Evolutionary conservation across 345 rosid species (phyloP).

Genomic region (Populus davidiana): DNA sequence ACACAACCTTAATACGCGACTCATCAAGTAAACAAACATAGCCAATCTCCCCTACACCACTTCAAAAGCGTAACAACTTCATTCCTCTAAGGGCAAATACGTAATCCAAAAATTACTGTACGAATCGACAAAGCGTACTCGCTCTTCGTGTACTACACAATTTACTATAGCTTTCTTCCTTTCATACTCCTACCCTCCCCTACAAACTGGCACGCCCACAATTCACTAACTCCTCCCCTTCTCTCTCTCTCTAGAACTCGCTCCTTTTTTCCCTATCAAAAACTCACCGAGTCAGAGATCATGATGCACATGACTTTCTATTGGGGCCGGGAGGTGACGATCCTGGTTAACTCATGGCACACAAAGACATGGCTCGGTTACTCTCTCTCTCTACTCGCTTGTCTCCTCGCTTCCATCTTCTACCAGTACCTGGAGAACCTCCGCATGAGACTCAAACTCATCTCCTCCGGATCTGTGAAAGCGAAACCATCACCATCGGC

Average conservation of each 20-base stretch:
- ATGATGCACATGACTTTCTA: constrained; percentile 98
- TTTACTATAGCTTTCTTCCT: background rate
- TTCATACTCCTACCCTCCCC: background rate
- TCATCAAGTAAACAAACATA: too few species aligned
- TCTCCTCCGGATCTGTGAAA: constrained; percentile 11
- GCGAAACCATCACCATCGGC: constrained; percentile 8
- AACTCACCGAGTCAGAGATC: constrained; percentile 11
- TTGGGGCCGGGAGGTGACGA: constrained; percentile 68
- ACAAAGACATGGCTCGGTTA: constrained; percentile 62
- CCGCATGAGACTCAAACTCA: constrained; percentile 45
- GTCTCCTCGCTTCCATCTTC: constrained; percentile 55
- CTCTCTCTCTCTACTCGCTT: constrained; percentile 61
- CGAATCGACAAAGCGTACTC: background rate
- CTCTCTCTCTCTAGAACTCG: background rate
- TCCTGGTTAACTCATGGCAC: constrained; percentile 65
- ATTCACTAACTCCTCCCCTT: background rate
- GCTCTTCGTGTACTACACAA: background rate
- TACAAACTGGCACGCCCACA: background rate
- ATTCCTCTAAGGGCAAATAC: background rate
- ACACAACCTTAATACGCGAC: too few species aligned
- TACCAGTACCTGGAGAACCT: constrained; percentile 68
- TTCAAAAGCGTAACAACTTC: too few species aligned
- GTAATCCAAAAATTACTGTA: background rate
- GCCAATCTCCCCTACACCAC: too few species aligned
- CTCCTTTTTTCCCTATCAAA: background rate